Evolutionary conservation across 495 filamentous ascomycete species (phyloP).

Genomic region (Lophiostoma macrostomum): DNA sequence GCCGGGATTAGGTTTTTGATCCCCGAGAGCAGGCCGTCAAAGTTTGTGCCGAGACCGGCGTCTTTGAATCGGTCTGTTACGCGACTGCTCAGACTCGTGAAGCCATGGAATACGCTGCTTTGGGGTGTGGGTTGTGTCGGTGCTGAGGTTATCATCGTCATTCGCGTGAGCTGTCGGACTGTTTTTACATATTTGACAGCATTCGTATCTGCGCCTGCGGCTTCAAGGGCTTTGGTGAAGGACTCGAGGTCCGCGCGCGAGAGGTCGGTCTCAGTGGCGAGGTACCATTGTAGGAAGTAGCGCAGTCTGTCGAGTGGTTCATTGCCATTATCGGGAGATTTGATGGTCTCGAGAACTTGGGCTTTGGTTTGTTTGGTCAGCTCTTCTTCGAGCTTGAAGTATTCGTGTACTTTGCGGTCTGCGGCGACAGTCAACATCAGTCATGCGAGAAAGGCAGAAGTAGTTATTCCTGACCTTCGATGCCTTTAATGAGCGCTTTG

Average conservation of each 20-base stretch:
- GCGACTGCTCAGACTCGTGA: slow-evolving; percentile 81
- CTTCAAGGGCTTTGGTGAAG: slow-evolving; percentile 82
- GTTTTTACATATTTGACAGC: slow-evolving; percentile 84
- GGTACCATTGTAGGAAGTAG: too few species aligned
- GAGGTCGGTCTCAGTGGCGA: slow-evolving; percentile 90
- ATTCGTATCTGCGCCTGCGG: slow-evolving; percentile 67
- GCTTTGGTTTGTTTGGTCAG: slow-evolving; percentile 88
- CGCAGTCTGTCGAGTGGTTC: not conserved
- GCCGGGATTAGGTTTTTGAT: slow-evolving; percentile 97
- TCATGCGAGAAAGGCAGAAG: too few species aligned
- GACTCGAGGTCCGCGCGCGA: slow-evolving; percentile 74
- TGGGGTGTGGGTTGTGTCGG: slow-evolving; percentile 64
- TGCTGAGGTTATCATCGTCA: slow-evolving; percentile 96
- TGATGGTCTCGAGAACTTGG: slow-evolving; percentile 86
- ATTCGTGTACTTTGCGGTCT: slow-evolving; percentile 91
- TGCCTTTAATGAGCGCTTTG: slow-evolving; percentile 78
- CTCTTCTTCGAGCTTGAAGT: slow-evolving; percentile 92
- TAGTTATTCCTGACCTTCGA: slow-evolving; percentile 64
- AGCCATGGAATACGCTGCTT: slow-evolving; percentile 79
- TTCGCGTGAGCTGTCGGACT: slow-evolving; percentile 91
- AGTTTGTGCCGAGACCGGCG: slow-evolving; percentile 81
- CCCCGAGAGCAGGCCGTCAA: slow-evolving; percentile 93
- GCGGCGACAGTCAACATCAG: not conserved
- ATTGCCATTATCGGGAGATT: slow-evolving; percentile 22
- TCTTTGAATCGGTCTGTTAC: slow-evolving; percentile 93